Evolutionary conservation across 2,329 filamentous ascomycete species (phyloP).

Genomic region (Cercospora nicotianae): DNA sequence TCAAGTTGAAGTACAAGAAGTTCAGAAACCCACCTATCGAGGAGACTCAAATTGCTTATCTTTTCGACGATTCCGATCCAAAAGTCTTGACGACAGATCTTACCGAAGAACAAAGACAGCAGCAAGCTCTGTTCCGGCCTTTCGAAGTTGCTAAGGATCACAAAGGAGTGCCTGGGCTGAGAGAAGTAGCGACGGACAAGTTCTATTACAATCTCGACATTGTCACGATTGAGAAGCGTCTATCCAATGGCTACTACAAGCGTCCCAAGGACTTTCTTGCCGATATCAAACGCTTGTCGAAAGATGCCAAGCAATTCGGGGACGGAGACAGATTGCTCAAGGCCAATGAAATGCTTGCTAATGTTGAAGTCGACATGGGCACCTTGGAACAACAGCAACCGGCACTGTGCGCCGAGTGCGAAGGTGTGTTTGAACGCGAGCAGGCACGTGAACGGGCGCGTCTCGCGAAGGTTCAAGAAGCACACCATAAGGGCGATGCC

Average conservation of each 20-base stretch:
- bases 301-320: slow-evolving; percentile 78
- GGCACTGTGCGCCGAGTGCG: slow-evolving; percentile 68
- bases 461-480: slow-evolving; percentile 56
- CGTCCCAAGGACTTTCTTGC: slow-evolving; percentile 84
- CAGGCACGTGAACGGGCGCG: slow-evolving; percentile 60
- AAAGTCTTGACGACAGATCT: slow-evolving; percentile 62
- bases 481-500: slow-evolving; percentile 59
- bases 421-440: slow-evolving; percentile 75
- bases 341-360: slow-evolving; percentile 86
- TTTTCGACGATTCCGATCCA: slow-evolving; percentile 81
- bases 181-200: slow-evolving; percentile 73
- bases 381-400: slow-evolving; percentile 68
- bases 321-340: slow-evolving; percentile 81
- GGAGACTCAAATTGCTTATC: slow-evolving; percentile 71
- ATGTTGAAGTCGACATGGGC: slow-evolving; percentile 90
- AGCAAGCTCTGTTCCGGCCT: slow-evolving; percentile 63
- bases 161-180: slow-evolving; percentile 72
- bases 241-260: slow-evolving; percentile 95
- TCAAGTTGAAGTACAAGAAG: slow-evolving; percentile 84
- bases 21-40: slow-evolving; percentile 81
- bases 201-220: slow-evolving; percentile 96
- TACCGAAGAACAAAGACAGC: slow-evolving; percentile 54
- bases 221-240: slow-evolving; percentile 88
- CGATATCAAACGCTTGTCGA: slow-evolving; percentile 80
- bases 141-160: slow-evolving; percentile 79